Evolutionary conservation across 2,329 filamentous ascomycete species (phyloP).

Genomic region (Phyllosticta ampelicida): DNA sequence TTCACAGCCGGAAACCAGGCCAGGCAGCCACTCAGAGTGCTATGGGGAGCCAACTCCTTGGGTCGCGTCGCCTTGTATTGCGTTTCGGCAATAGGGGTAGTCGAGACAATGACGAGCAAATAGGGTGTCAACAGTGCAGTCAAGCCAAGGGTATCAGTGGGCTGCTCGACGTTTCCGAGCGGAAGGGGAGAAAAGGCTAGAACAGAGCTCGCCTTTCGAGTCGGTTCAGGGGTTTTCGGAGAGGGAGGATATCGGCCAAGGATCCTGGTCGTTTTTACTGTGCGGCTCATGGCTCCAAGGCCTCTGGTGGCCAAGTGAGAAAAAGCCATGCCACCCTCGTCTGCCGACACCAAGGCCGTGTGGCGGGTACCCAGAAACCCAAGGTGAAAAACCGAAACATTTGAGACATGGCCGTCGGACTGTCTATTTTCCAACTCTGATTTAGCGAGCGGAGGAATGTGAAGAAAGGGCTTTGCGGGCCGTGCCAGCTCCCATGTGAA

Average conservation of each 20-base stretch:
- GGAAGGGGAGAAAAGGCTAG: conserved; percentile 84
- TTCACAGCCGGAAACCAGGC: conserved; percentile 97
- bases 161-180: conserved; percentile 84
- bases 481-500: conserved; percentile 92
- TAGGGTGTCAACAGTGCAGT: conserved; percentile 96
- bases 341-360: conserved; percentile 88
- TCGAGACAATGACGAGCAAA: conserved; percentile 90
- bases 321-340: conserved; percentile 94
- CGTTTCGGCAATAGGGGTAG: conserved; percentile 89
- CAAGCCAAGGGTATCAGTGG: conserved; percentile 76
- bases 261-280: conserved; percentile 81
- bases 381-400: conserved; percentile 73
- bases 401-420: conserved; percentile 72
- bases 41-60: conserved; percentile 82
- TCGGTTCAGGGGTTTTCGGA: conserved; percentile 49
- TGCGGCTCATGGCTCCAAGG: conserved; percentile 72
- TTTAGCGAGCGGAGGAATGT: conserved; percentile 67
- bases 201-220: conserved; percentile 85
- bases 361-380: conserved; percentile 89
- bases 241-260: conserved; percentile 79
- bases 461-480: conserved; percentile 76
- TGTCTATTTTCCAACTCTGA: conserved; percentile 53
- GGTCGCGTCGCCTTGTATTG: conserved; percentile 88
- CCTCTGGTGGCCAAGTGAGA: conserved; percentile 91
- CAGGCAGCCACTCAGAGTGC: conserved; percentile 83